Evolutionary conservation across 768 basidiomycete genomes (phyloP), one percentile per base, ranked within the genome.

Genomic region (Clavulina sp.): DNA sequence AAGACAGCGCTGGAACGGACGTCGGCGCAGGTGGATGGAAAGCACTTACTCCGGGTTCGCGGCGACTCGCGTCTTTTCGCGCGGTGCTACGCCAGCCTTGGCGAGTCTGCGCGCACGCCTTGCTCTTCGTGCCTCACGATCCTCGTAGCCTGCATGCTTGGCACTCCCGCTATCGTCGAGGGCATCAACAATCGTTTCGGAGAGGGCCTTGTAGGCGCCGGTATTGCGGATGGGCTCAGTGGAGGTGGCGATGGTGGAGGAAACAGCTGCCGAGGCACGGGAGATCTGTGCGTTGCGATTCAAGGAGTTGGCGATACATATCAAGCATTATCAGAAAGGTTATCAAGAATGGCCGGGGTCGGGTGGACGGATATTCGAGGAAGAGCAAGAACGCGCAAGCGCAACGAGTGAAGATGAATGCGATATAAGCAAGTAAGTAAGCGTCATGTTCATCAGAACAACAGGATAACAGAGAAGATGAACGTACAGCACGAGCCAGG

Each of bases 151-250:
- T 47, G 87, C 92, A 65, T 93, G 87, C 58, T 89, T 88, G 2
- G 88, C 84, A 57, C 81, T 87, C 3, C 84, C 85, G 52, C 84
- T 86, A 64, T 97, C 92, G 56, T 97, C 91, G 36, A 99, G 72
- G 2, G 91, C 87, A 56, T 99, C 95, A 3, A 89, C 69, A 13
- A 99, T 68, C 1, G 86, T 86, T 41, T 93, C 88, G 0, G 88
- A 77, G 4, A 96, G 69, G 1, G 81, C 71, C 69, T 95, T 95
- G 70, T 99, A 99, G 0, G 93, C 87, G 13, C 77, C 81, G 2
- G 93, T 99, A 56, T 95, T 89, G 40, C 95, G 82, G 54, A 99
- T 84, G n/a, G 93, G 93, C 56, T 93, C 91, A 2, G 95, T 96
- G 13, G 88, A 84, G 41, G 81, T 78, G 44, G 80, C 80, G 46